Evolutionary conservation across 306 rosid genomes (phyloP).

Genomic region (Cucumis cinereus): DNA sequence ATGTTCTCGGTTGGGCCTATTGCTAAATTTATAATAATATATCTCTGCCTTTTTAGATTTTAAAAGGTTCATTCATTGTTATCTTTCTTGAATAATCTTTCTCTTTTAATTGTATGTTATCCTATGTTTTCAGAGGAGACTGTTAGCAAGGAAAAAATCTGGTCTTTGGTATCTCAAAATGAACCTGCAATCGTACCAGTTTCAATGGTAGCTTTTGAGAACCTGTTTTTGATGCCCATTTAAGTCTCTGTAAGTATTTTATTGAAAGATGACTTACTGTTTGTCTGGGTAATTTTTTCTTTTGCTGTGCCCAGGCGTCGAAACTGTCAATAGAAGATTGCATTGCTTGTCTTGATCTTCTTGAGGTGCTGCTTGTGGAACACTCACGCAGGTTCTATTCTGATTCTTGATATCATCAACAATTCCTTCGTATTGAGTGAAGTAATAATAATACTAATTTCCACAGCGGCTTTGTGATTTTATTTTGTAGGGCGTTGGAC

Average conservation of each 20-base stretch:
- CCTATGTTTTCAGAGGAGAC: slow-evolving; percentile 44
- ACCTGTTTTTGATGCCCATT: background rate
- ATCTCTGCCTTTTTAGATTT: background rate
- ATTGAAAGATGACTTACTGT: background rate
- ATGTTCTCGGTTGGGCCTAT: background rate
- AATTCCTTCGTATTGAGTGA: background rate
- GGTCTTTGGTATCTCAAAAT: slow-evolving; percentile 73
- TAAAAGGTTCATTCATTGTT: background rate
- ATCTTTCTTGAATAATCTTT: background rate
- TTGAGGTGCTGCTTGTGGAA: slow-evolving; percentile 62
- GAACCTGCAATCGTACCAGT: slow-evolving; percentile 79
- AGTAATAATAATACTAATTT: slow-evolving; percentile 7
- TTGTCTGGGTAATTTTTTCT: slow-evolving; percentile 9
- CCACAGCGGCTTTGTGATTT: slow-evolving; percentile 10
- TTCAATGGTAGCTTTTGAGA: slow-evolving; percentile 46
- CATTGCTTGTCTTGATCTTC: slow-evolving; percentile 66
- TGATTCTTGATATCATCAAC: background rate
- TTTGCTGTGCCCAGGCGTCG: slow-evolving; percentile 47
- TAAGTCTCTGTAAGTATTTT: background rate
- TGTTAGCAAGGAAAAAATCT: slow-evolving; percentile 73
- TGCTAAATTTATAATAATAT: background rate
- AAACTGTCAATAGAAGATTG: slow-evolving; percentile 71
- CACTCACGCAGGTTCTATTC: slow-evolving; percentile 52
- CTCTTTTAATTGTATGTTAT: background rate
- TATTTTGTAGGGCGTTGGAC: slow-evolving; percentile 43